Conservation (phyloP, 2,329 filamentous ascomycete genomes). For the Colletotrichum viniferum region DNA sequence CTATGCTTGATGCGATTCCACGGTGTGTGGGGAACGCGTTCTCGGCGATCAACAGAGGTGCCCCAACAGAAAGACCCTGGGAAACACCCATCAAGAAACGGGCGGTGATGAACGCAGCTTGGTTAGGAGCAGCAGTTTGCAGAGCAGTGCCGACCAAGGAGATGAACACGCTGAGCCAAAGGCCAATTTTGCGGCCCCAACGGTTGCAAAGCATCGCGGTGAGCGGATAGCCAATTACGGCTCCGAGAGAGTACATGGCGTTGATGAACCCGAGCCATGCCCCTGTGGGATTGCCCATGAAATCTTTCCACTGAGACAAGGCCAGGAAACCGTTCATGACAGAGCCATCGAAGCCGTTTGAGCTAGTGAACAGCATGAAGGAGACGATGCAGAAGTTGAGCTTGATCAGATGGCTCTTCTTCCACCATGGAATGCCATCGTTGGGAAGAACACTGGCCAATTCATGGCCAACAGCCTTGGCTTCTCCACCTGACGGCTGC, state of each 20-base stretch:
- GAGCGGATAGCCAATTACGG: slow-evolving; percentile 31
- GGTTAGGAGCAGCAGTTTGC: slow-evolving; percentile 26
- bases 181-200: slow-evolving; percentile 6
- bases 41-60: slow-evolving; percentile 37
- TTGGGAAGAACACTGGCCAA: slow-evolving; percentile 10
- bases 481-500: background rate
- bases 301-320: slow-evolving; percentile 8
- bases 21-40: slow-evolving; percentile 33
- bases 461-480: slow-evolving; percentile 14
- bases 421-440: slow-evolving; percentile 11
- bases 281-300: slow-evolving; percentile 1
- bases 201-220: slow-evolving; percentile 37
- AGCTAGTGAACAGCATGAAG: slow-evolving; percentile 7
- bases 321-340: slow-evolving; percentile 19
- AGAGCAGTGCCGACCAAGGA: slow-evolving; percentile 20
- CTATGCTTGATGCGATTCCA: background rate
- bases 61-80: slow-evolving; percentile 28
- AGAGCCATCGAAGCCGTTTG: slow-evolving; percentile 19
- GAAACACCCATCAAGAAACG: slow-evolving; percentile 37
- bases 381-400: slow-evolving; percentile 18
- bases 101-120: slow-evolving; percentile 34
- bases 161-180: slow-evolving; percentile 1
- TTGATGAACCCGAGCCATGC: slow-evolving; percentile 15
- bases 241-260: slow-evolving; percentile 39
- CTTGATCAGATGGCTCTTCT: slow-evolving; percentile 1